phyloP scores from a whole-genome alignment of 164 flowering plant genomes.

The Amborella trichopoda region DNA sequence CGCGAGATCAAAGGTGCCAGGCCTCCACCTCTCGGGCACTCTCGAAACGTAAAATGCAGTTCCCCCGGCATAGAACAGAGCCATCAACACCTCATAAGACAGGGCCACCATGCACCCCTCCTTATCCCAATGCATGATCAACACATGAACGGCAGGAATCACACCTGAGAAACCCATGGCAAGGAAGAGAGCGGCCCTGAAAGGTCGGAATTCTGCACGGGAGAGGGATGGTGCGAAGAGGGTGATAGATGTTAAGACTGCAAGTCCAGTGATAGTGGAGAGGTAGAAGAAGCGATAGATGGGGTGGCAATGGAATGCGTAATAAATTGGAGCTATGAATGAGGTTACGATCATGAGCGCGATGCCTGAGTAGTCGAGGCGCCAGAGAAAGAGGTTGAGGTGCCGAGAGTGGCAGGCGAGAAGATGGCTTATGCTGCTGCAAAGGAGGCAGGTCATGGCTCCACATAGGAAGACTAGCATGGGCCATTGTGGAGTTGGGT shows the following conservation, averaged over 20 bases:
- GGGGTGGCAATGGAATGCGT: slow-evolving; percentile 59
- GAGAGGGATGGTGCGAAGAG: slow-evolving; percentile 70
- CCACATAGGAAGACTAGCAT: slow-evolving; percentile 79
- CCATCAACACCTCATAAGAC: slow-evolving; percentile 70
- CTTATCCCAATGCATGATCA: slow-evolving; percentile 42
- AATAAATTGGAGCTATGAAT: slow-evolving; percentile 83
- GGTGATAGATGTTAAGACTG: slow-evolving; percentile 45
- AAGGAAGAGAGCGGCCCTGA: slow-evolving; percentile 72
- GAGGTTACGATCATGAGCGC: slow-evolving; percentile 87
- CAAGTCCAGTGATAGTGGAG: slow-evolving; percentile 48
- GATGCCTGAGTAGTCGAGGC: slow-evolving; percentile 89
- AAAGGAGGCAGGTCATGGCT: slow-evolving; percentile 70
- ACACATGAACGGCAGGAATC: slow-evolving; percentile 70
- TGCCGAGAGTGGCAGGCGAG: slow-evolving; percentile 83
- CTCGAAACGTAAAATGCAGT: slow-evolving; percentile 57
- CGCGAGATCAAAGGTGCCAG: slow-evolving; percentile 79
- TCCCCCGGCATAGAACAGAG: slow-evolving; percentile 47
- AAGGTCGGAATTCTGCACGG: slow-evolving; percentile 39
- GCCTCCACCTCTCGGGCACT: slow-evolving; percentile 85
- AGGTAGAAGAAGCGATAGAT: slow-evolving; percentile 38
- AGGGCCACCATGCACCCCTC: slow-evolving; percentile 36
- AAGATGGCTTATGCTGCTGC: slow-evolving; percentile 84
- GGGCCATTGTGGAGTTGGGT: slow-evolving; percentile 89
- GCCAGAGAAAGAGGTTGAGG: slow-evolving; percentile 80
- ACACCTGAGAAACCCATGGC: slow-evolving; percentile 88